These are phyloP conservation scores for Fennellomyces sp. DNA, from an alignment of 371 early-diverging fungal species.

Conservation along the genomic window DNA sequence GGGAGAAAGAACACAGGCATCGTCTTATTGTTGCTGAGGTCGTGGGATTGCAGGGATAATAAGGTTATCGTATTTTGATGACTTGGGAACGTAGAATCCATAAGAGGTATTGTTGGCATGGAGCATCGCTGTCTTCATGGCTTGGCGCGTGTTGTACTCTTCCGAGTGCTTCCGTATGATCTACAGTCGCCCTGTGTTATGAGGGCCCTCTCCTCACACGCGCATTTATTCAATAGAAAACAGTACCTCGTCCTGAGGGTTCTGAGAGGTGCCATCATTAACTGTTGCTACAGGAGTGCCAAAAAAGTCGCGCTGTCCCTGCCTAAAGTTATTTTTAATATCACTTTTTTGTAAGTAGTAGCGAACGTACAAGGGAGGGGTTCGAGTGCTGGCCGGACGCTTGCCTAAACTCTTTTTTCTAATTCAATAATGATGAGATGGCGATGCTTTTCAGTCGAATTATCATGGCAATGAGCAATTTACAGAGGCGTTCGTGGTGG, in stretches of 20 bases:
- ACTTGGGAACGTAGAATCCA: slow-evolving; percentile 15
- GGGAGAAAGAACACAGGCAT: background rate
- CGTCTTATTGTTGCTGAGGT: background rate
- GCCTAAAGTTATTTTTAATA: too few relatives aligned
- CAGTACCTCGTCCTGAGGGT: slow-evolving; percentile 3
- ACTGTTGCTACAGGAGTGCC: background rate
- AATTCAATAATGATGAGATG: too few relatives aligned
- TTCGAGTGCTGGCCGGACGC: background rate
- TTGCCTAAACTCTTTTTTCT: background rate
- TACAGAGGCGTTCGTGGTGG: background rate
- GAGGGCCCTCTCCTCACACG: background rate
- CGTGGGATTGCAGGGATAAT: slow-evolving; percentile 29
- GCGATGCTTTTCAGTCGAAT: too few relatives aligned
- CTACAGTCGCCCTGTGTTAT: background rate
- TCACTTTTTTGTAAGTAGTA: too few relatives aligned
- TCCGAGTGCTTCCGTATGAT: slow-evolving; percentile 22
- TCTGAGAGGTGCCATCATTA: background rate
- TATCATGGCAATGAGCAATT: too few relatives aligned
- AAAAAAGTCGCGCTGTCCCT: background rate
- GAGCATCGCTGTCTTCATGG: slow-evolving; percentile 16
- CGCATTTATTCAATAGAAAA: background rate
- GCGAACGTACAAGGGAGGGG: background rate
- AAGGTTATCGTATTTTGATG: slow-evolving; percentile 21
- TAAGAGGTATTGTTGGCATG: slow-evolving; percentile 19
- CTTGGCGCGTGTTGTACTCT: slow-evolving; percentile 19